Evolutionary conservation across 495 filamentous ascomycete species (phyloP), one percentile per base, ranked within the genome.

Genomic region (Xylona heveae): DNA sequence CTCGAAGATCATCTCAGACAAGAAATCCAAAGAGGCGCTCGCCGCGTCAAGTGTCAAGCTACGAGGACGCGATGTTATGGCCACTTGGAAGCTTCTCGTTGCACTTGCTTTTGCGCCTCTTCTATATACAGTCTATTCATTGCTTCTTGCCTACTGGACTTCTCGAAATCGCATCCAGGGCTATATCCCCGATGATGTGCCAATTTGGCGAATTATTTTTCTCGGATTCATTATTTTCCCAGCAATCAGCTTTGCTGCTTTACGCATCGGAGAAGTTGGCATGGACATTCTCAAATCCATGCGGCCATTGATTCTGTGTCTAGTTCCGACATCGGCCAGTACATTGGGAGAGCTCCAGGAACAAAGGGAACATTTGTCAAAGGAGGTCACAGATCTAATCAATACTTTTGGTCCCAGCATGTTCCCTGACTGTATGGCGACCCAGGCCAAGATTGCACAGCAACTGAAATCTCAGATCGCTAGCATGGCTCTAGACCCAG

Each of bases 11-110:
- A 83, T 92, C 39, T 90, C 80, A n/a, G 72, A 68, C 32, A 75
- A 71, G 41, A 97, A 97, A 53, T 79, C 83, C 0, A 71, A 68
- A 39, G 75, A 85, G 49, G 88, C 88, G 0, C 66, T 97, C 14
- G 84, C 83, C 4, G 83, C 74, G 13, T 92, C 82, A 7, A 77
- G 74, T 1, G 88, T 97, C 40, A 97, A 97, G 48, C 64, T 97
- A 17, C 74, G 85, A 47, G 88, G 78, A 12, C 67, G 72, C 24
- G 88, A 97, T 50, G 88, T 97, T 14, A 84, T 97, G 59, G 85
- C 84, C 0, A 94, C 84, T 0, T 97, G 88, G 88, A 97, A 97
- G 50, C 63, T 97, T 8, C 71, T 97, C 6, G 83, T 94, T 16
- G 68, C 84, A 19, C 59, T 94, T 45, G 81, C 71, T 7, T 71